Evolutionary conservation across 192 early-diverging fungal genomes (phyloP).

Genomic region (Powellomyces hirtus): DNA sequence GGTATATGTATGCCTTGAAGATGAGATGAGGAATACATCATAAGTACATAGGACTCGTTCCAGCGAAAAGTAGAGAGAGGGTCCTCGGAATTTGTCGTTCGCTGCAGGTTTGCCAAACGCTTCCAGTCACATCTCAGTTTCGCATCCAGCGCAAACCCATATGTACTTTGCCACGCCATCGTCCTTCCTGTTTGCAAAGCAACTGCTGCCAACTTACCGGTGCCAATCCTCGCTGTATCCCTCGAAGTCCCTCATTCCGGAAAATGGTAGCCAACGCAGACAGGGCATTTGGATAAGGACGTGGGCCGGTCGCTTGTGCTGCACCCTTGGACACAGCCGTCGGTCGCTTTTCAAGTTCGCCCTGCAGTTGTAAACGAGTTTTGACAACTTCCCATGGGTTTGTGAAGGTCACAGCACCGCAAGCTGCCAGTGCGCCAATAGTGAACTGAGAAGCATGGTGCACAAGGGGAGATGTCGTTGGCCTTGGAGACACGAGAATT

Average conservation of each 20-base stretch:
- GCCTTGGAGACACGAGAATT: too few species aligned
- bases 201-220: conserved; percentile 44
- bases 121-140: too few species aligned
- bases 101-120: too few species aligned
- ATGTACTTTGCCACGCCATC: too few species aligned
- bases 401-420: conserved; percentile 92
- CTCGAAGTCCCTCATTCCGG: conserved; percentile 78
- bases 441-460: conserved; percentile 57
- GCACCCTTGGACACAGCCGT: neutral
- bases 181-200: too few species aligned
- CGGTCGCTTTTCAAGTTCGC: conserved; percentile 63
- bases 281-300: conserved; percentile 71
- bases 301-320: conserved; percentile 23
- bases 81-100: too few species aligned
- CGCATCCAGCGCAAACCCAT: too few species aligned
- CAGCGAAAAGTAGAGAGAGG: too few species aligned
- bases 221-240: conserved; percentile 82
- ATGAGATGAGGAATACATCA: too few species aligned
- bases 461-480: conserved; percentile 4
- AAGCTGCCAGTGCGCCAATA: conserved; percentile 80
- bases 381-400: conserved; percentile 96
- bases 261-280: conserved; percentile 75
- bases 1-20: conserved; percentile 89
- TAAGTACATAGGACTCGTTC: too few species aligned
- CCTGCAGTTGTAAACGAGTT: conserved; percentile 91